Base-by-base conservation (phyloP, 257 asterid species). In the Leonotis leonurus region DNA sequence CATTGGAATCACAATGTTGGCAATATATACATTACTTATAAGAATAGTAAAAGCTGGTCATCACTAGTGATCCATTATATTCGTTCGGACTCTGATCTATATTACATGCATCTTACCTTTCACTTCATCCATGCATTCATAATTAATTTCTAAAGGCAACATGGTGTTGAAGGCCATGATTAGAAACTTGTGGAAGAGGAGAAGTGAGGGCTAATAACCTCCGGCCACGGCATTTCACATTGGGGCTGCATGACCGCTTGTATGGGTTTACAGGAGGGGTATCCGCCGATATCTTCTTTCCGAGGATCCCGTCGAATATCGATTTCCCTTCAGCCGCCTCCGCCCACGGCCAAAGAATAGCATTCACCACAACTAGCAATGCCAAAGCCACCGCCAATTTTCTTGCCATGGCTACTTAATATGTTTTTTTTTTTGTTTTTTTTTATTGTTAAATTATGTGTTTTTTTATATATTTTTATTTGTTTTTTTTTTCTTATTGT, bases 151-250 rank as follows among this genome's bases (percentile, higher is more conserved):
- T 9, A 21, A 3, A 7, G 30, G 40, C 44, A 44, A 70, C 13
- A 3, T 0, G 14, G 18, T 55, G 35, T 54, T 70, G 75, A 27
- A 55, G 16, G 1, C 75, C 75, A 36, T 70, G 70, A 17, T 54
- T 8, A 17, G 75, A 70, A 62, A 70, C 54, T 21, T 48, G 24
- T 5, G 75, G 75, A 5, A 24, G 29, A 11, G 21, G 30, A 8
- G 39, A 8, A 35, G 22, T 32, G 35, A 5, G 0, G 10, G 13
- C 5, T 26, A 70, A 43, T 18, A 70, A 12, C 27, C 44, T 45
- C 8, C 75, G 45, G 9, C 27, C 11, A 1, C 65, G 65, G 18
- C 63, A 40, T 27, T 7, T 48, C 12, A 1, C 2, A 8, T 6
- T 6, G 6, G 36, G 9, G 3, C 1, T 8, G 68, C 73, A 68